Percentiles rank a stretch among this genome's conserved stretches.
Conservation (phyloP, 495 filamentous ascomycete genomes). For the Pseudevernia furfuracea region DNA sequence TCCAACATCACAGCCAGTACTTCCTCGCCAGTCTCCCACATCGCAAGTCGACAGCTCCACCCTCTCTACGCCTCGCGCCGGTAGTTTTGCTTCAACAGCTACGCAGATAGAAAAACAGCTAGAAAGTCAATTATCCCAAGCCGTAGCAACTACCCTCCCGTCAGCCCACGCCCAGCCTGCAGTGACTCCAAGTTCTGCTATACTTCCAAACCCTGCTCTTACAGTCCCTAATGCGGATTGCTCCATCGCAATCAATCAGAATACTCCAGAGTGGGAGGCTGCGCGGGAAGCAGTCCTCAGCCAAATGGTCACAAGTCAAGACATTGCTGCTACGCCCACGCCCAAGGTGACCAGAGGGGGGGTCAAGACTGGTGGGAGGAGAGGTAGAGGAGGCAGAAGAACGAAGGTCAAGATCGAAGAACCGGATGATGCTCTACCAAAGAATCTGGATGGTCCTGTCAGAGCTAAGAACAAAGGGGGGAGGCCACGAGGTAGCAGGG, state of each 20-base stretch:
- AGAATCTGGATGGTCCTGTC: not conserved
- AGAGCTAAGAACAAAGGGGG: conserved; percentile 18
- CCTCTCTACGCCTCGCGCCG: conserved; percentile 8
- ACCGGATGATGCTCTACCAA: conserved; percentile 4
- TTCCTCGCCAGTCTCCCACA: conserved; percentile 1
- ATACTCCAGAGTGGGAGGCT: conserved; percentile 33
- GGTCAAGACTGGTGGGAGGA: conserved; percentile 17
- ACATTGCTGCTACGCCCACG: conserved; percentile 21
- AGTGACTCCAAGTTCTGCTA: not conserved
- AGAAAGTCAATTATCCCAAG: conserved; percentile 8
- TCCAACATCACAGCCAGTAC: not conserved
- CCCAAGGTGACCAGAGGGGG: conserved; percentile 20
- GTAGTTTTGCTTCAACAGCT: conserved; percentile 3
- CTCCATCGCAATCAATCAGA: conserved; percentile 6
- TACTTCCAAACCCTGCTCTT: not conserved
- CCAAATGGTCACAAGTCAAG: conserved; percentile 36
- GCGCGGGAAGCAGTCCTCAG: conserved; percentile 38
- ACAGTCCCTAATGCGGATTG: not conserved
- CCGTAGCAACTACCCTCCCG: conserved; percentile 3
- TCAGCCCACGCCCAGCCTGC: not conserved
- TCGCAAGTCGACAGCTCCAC: conserved; percentile 7
- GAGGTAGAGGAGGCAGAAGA: conserved; percentile 18
- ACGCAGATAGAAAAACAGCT: conserved; percentile 5
- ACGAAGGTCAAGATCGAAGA: conserved; percentile 22
- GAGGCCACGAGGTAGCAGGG: conserved; percentile 16